These are phyloP conservation scores for Cordyceps militaris DNA, from an alignment of 2,329 filamentous ascomycete genomes.

Conservation along the genomic window DNA sequence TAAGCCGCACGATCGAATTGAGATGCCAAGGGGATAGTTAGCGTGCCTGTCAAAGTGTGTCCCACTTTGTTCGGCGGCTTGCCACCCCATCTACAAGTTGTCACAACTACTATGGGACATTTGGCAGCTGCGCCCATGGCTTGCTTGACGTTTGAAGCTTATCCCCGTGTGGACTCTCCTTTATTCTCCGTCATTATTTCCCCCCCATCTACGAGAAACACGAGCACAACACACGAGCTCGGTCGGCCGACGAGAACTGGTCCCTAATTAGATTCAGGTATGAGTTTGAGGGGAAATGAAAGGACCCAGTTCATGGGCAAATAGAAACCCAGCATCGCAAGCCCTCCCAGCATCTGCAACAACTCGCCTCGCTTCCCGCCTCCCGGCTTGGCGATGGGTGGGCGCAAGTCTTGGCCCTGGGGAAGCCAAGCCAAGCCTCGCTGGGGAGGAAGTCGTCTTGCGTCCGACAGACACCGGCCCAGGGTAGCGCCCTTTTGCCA, in stretches of 20 bases:
- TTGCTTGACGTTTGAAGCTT: not conserved
- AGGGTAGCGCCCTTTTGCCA: too few species aligned
- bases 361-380: not conserved
- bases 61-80: not conserved
- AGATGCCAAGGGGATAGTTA: not conserved
- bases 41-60: not conserved
- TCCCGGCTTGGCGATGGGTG: constrained; percentile 5
- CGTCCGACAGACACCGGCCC: too few species aligned
- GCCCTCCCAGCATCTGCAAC: not conserved
- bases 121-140: not conserved
- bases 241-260: not conserved
- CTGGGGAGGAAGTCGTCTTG: not conserved
- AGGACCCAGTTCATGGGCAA: not conserved
- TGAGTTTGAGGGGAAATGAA: not conserved
- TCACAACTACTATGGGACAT: not conserved
- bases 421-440: not conserved
- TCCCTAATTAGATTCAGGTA: not conserved
- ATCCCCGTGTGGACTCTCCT: not conserved
- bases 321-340: not conserved
- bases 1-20: constrained; percentile 2
- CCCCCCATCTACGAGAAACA: not conserved
- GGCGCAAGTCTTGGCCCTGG: not conserved
- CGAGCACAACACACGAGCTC: not conserved
- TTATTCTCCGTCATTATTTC: not conserved
- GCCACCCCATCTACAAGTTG: not conserved